Evolutionary conservation across 2,329 filamentous ascomycete genomes (phyloP).

Genomic region (Talaromyces sp.): DNA sequence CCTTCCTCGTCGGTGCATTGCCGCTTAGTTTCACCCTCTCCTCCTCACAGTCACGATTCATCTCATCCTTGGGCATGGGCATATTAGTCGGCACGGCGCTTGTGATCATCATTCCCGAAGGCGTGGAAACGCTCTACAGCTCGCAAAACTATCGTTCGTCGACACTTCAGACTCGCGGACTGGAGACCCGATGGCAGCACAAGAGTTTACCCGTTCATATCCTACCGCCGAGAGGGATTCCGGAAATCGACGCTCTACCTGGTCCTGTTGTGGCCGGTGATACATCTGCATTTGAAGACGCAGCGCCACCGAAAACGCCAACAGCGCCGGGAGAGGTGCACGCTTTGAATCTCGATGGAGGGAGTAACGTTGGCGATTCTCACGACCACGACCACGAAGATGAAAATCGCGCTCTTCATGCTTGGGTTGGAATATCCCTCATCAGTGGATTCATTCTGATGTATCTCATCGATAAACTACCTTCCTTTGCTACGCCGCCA

Average conservation of each 20-base stretch:
- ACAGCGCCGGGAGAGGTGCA: constrained; percentile 13
- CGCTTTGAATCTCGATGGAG: constrained; percentile 18
- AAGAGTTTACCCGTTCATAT: constrained; percentile 2
- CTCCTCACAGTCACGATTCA: constrained; percentile 77
- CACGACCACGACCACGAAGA: constrained; percentile 35
- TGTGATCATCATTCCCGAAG: constrained; percentile 96
- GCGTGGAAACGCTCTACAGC: constrained; percentile 81
- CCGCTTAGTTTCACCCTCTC: constrained; percentile 86
- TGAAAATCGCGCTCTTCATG: constrained; percentile 57
- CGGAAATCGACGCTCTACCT: constrained; percentile 23
- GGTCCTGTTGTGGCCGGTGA: constrained; percentile 29
- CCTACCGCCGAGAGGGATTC: constrained; percentile 13
- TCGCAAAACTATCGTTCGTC: constrained; percentile 39
- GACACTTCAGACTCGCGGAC: constrained; percentile 29
- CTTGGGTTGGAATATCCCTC: constrained; percentile 81
- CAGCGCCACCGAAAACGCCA: constrained; percentile 11
- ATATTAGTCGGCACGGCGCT: constrained; percentile 92
- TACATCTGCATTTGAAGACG: not conserved
- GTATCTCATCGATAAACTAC: constrained; percentile 89
- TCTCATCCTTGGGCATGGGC: constrained; percentile 89
- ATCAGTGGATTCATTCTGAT: constrained; percentile 90
- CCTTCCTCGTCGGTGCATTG: constrained; percentile 86
- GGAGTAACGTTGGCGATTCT: constrained; percentile 22
- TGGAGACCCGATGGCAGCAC: constrained; percentile 30
- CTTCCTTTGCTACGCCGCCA: constrained; percentile 66